Percentiles rank a stretch among this genome's conserved stretches.
phyloP scores from a whole-genome alignment of 208 protist species.

The Leishmania lainsoni region DNA sequence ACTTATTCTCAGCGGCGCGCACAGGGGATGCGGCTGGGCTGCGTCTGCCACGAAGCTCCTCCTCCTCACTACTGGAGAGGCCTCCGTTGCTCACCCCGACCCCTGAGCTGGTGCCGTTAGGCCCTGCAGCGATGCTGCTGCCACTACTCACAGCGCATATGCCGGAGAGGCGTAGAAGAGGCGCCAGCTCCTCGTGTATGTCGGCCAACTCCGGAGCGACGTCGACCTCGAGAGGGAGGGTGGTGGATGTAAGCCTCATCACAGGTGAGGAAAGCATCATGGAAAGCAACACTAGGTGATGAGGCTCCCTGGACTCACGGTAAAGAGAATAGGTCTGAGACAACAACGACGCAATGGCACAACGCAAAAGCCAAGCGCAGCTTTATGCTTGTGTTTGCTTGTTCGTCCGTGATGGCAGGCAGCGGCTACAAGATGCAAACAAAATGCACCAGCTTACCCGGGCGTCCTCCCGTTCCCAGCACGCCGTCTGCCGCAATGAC shows the following conservation, averaged over 20 bases:
- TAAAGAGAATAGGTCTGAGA: background rate
- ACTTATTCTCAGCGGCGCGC: slow-evolving; percentile 17
- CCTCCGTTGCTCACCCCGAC: slow-evolving; percentile 7
- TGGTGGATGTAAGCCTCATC: slow-evolving; percentile 9
- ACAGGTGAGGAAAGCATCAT: slow-evolving; percentile 13
- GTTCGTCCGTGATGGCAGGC: background rate
- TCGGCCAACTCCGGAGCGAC: slow-evolving; percentile 30
- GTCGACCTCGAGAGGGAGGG: slow-evolving; percentile 28
- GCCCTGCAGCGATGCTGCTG: background rate
- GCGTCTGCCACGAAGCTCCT: slow-evolving; percentile 17
- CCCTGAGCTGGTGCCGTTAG: slow-evolving; percentile 11
- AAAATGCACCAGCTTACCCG: background rate
- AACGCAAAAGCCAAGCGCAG: background rate
- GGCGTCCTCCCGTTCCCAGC: background rate
- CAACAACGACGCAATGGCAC: background rate
- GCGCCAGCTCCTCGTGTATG: slow-evolving; percentile 35
- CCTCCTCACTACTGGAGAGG: slow-evolving; percentile 25
- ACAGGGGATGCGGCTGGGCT: slow-evolving; percentile 25
- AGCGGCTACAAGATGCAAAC: background rate
- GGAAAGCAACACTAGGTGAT: background rate
- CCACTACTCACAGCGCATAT: slow-evolving; percentile 6
- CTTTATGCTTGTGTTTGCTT: background rate
- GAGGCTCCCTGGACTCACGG: background rate
- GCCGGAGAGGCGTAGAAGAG: slow-evolving; percentile 34
- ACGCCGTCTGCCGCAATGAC: background rate